Evolutionary conservation across 768 basidiomycete genomes (phyloP), one percentile per base, ranked within the genome.

Genomic region (Amanita muscaria): DNA sequence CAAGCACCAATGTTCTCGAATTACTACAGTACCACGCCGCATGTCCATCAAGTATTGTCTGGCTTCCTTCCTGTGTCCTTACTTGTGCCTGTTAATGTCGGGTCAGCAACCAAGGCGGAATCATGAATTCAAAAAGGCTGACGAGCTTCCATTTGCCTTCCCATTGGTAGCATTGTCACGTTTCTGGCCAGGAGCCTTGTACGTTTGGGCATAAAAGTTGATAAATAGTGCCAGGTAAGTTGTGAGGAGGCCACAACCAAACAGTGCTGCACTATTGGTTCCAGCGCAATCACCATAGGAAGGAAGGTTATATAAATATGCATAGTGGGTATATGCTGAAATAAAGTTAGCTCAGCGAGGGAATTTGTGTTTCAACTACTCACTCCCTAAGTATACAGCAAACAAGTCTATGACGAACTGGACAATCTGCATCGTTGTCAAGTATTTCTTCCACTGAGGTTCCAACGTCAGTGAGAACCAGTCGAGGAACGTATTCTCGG

Each of bases 401-500:
- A 75, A 76, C 15, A 99, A 67, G 66, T 99, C 94, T 58, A 98
- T 81, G 51, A 98, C 64, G 61, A 98, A 99, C 66, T 99, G 96
- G 18, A 74, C 74, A 56, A 99, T 99, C 69, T 99, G 96, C 83
- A 99, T 85, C 19, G 76, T 80, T 31, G 96, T 99, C 50, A 98
- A 65, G 65, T 99, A 92, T 65, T 92, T 92, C 73, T 99, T 99
- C 96, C 96, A 99, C 94, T 93, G n/a, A n/a, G n/a, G n/a, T n/a
- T n/a, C n/a, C 56, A 18, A 42, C 31, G 32, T 40, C 43, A 31
- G 47, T 32, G 41, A 24, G 16, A 9, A 5, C 32, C 19, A 41
- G 8, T 16, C 40, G 27, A 46, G 45, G 7, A 34, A 30, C 33
- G 16, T 15, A 30, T 24, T 40, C 23, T 21, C 6, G 11, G 9